Base-by-base conservation (phyloP, 257 asterid genomes). In the Cinchona pubescens region DNA sequence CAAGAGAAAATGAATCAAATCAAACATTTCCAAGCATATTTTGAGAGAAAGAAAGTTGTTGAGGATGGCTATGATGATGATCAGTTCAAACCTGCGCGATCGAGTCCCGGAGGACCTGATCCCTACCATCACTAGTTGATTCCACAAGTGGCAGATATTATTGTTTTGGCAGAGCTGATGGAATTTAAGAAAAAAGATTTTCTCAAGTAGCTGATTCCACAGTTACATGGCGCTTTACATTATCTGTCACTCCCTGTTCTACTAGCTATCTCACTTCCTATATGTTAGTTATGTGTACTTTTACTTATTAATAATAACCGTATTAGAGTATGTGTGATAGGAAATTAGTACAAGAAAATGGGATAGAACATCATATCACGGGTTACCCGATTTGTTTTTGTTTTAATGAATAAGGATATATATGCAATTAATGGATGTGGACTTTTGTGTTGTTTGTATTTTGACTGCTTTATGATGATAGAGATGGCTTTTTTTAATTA, bases 21-120 rank as follows among this genome's bases (percentile, higher is more conserved):
- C 0, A 76, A 80, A 69, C 69, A 79, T 34, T 86, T 86, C 76
- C 86, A 73, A 38, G 83, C 64, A 19, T 79, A 75, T 78, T 83
- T 83, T 21, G 58, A 23, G 25, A 80, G 68, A 32, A 78, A 72
- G 59, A 82, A 75, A 60, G 27, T 49, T 8, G 32, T 69, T 2
- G 82, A 83, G 30, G 72, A 64, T 37, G 74, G 34, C 8, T 53
- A 46, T 35, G 71, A 75, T 5, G 75, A 74, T 62, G 77, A 81
- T 8, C 76, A 16, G 34, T 66, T 80, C 82, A 77, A 49, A 80
- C 78, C 84, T 23, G 29, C 11, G 2, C 73, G 92, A 11, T 27
- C 46, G 14, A 77, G 83, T 45, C 91, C 92, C 1, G 90, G 91
- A 46, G 95, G 95, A 40, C 91, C 91, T 0, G 90, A 89, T 7